phyloP scores from a whole-genome alignment of 306 rosid species.

The Biancaea sappan region DNA sequence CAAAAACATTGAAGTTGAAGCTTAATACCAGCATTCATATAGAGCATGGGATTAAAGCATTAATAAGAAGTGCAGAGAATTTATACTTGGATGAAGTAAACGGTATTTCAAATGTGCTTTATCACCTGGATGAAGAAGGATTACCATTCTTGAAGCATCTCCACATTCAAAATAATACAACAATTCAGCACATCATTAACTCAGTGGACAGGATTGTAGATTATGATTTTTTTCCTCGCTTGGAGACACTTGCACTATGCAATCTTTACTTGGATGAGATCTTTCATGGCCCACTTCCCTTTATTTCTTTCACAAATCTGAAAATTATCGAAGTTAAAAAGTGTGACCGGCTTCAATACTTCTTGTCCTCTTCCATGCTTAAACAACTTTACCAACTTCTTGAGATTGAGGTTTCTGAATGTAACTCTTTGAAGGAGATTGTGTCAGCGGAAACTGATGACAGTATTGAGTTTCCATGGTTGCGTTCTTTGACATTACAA shows the following conservation, averaged over 20 bases:
- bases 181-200: background rate
- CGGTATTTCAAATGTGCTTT: background rate
- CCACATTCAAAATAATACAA: too few species aligned
- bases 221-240: background rate
- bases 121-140: background rate
- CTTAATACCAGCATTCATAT: background rate
- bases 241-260: background rate
- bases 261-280: slow-evolving; percentile 12
- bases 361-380: background rate
- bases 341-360: background rate
- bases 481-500: too few species aligned
- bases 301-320: background rate
- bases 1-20: background rate
- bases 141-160: background rate
- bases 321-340: background rate
- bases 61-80: background rate
- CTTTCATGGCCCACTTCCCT: background rate
- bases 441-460: too few species aligned
- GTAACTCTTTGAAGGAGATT: background rate
- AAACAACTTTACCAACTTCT: background rate
- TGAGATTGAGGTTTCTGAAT: slow-evolving; percentile 1
- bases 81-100: background rate
- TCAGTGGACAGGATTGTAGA: background rate
- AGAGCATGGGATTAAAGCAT: background rate
- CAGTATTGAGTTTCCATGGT: too few species aligned